These are phyloP conservation scores for Conticribra guillardii DNA, from an alignment of 108 stramenopile species.

Conservation along the genomic window DNA sequence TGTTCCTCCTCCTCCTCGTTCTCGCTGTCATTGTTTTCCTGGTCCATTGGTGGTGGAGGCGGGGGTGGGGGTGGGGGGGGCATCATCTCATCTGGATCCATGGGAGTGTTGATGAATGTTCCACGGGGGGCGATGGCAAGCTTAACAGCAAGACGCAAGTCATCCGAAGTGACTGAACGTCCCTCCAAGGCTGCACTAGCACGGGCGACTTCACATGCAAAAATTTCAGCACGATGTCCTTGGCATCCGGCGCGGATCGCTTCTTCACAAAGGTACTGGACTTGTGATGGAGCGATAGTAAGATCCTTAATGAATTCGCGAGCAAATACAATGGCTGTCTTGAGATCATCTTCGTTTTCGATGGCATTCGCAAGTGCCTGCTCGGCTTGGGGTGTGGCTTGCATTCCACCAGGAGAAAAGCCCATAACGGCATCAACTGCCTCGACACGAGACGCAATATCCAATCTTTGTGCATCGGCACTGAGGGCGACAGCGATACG, in stretches of 20 bases:
- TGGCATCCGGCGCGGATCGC: constrained; percentile 94
- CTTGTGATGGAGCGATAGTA: constrained; percentile 82
- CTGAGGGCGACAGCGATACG: constrained; percentile 91
- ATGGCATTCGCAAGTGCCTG: constrained; percentile 65
- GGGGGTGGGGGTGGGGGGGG: constrained; percentile 93
- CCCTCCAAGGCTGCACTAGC: constrained; percentile 94
- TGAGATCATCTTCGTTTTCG: constrained; percentile 92
- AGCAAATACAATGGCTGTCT: constrained; percentile 94
- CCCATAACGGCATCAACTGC: constrained; percentile 86
- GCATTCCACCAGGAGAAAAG: constrained; percentile 70
- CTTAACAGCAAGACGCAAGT: constrained; percentile 90
- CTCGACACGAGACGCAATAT: constrained; percentile 78
- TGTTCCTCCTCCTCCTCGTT: constrained; percentile 83
- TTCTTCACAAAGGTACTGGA: constrained; percentile 96
- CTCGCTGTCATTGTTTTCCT: constrained; percentile 79
- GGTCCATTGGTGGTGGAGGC: constrained; percentile 89
- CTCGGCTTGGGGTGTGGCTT: constrained; percentile 70
- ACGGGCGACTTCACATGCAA: constrained; percentile 90
- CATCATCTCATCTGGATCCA: constrained; percentile 82
- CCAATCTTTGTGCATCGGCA: constrained; percentile 86
- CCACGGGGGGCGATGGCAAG: constrained; percentile 96
- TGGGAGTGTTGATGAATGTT: constrained; percentile 89
- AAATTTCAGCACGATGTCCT: constrained; percentile 97
- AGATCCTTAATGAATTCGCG: constrained; percentile 89
- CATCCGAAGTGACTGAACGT: constrained; percentile 83